Base-by-base conservation (phyloP, 2,329 filamentous ascomycete species). In the Sclerotinia spermophila region DNA sequence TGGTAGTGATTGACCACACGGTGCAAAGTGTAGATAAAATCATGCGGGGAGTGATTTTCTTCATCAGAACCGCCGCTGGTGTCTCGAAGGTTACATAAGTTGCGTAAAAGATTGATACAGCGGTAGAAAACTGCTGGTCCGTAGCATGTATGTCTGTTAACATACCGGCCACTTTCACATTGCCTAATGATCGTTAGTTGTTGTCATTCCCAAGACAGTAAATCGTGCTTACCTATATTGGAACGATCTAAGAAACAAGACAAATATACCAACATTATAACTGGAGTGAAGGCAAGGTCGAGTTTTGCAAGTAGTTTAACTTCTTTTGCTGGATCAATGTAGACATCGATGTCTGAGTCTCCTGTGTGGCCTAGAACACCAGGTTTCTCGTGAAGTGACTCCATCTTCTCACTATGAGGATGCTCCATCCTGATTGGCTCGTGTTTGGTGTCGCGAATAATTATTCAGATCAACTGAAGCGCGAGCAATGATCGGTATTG, bases 251-350 rank as follows among this genome's bases (percentile, higher is more conserved):
- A 79, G 74, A 86, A 87, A 72, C 83, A 86, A 5, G 82, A 81
- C 30, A 89, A 75, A 72, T 87, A 89, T 6, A 87, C 81, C 61
- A 86, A 77, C 82, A 86, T 86, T 71, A 88, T 84, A 69, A 87
- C 82, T 0, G 84, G 84, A 6, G 83, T 81, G 66, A 86, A 82
- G 5, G 80, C 81, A 5, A 82, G 59, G 69, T 86, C 85, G 17
- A 86, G 78, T 71, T 86, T 86, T 30, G 79, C 76, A 7, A 86
- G 80, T 2, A 86, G 77, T 68, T 80, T 82, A 65, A 76, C 79
- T 75, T 86, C 84, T 68, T 82, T 82, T 30, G 75, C 79, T 1
- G 81, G 79, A 71, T 86, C 84, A 27, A 86, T 70, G 35, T 72
- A 73, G 21, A 74, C 55, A 6, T 74, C 72, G 6, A 60, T 62